Conservation (phyloP, 352 stramenopile genomes). For the Aphanomyces astaci region DNA sequence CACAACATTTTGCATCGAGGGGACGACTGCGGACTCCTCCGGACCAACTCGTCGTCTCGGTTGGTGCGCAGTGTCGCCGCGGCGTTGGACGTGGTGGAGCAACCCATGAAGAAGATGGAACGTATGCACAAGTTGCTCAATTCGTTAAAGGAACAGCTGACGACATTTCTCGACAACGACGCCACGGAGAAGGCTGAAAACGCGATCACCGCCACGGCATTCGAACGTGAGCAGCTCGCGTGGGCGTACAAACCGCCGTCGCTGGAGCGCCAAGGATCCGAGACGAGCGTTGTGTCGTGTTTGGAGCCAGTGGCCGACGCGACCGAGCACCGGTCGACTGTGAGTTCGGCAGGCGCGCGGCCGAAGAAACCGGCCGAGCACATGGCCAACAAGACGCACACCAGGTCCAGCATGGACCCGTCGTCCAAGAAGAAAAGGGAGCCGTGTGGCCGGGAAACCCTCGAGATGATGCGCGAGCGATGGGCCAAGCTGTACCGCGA, state of each 20-base stretch:
- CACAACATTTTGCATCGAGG: slow-evolving; percentile 81
- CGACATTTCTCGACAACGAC: slow-evolving; percentile 71
- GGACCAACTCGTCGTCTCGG: slow-evolving; percentile 59
- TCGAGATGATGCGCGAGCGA: slow-evolving; percentile 83
- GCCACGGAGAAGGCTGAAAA: slow-evolving; percentile 48
- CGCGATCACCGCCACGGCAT: slow-evolving; percentile 46
- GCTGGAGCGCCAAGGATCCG: slow-evolving; percentile 30
- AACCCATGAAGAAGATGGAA: slow-evolving; percentile 93
- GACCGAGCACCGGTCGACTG: neutral
- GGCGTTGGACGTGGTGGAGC: slow-evolving; percentile 64
- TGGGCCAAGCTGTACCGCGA: slow-evolving; percentile 93
- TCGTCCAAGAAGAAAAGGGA: slow-evolving; percentile 42
- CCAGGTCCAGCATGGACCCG: neutral
- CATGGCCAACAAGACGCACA: neutral
- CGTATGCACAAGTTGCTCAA: slow-evolving; percentile 88
- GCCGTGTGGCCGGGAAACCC: slow-evolving; percentile 70
- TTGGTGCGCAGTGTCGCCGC: slow-evolving; percentile 76
- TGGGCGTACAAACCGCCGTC: neutral
- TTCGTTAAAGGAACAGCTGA: slow-evolving; percentile 89
- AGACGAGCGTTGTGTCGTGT: slow-evolving; percentile 20
- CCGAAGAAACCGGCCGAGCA: slow-evolving; percentile 5
- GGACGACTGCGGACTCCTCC: slow-evolving; percentile 67
- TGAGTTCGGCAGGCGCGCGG: neutral
- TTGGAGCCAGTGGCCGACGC: neutral
- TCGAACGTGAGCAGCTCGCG: slow-evolving; percentile 41